Evolutionary conservation across 352 stramenopile genomes (phyloP).

Genomic region (Phytophthora pisi): DNA sequence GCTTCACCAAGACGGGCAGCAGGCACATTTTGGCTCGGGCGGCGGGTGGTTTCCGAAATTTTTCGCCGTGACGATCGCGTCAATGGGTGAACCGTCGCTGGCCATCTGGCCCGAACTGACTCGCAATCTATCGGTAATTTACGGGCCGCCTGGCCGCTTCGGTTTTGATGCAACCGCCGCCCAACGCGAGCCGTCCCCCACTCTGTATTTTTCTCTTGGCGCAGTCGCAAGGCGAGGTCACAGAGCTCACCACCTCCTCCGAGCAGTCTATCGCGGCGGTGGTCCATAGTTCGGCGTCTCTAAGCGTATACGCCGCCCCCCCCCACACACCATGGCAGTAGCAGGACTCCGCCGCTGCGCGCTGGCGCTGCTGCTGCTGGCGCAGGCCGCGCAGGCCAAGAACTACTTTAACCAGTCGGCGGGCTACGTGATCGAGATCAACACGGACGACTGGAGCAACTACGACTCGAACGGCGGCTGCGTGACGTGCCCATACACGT

Average conservation of each 20-base stretch:
- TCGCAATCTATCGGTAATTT: conserved; percentile 42
- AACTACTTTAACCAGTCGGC: conserved; percentile 77
- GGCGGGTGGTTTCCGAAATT: conserved; percentile 24
- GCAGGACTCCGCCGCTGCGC: conserved; percentile 7
- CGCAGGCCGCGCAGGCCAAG: conserved; percentile 25
- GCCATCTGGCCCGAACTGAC: conserved; percentile 31
- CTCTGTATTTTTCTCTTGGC: conserved; percentile 50
- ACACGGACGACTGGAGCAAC: conserved; percentile 82
- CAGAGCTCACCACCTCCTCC: conserved; percentile 21
- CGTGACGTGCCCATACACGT: conserved; percentile 89
- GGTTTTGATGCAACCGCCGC: conserved; percentile 29
- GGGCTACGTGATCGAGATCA: conserved; percentile 73
- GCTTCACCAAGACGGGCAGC: conserved; percentile 27
- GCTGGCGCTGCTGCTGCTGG: conserved; percentile 31
- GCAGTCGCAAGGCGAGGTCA: conserved; percentile 26
- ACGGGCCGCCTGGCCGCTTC: neutral
- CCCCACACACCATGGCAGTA: neutral
- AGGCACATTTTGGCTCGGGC: neutral
- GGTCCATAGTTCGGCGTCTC: neutral
- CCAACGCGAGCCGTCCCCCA: conserved; percentile 4
- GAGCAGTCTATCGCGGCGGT: conserved; percentile 16
- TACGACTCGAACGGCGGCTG: conserved; percentile 81
- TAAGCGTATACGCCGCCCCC: neutral
- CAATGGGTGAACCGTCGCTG: conserved; percentile 34
- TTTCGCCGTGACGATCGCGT: conserved; percentile 34